Evolutionary conservation across 768 basidiomycete species (phyloP).

Genomic region (Suillus americanus): DNA sequence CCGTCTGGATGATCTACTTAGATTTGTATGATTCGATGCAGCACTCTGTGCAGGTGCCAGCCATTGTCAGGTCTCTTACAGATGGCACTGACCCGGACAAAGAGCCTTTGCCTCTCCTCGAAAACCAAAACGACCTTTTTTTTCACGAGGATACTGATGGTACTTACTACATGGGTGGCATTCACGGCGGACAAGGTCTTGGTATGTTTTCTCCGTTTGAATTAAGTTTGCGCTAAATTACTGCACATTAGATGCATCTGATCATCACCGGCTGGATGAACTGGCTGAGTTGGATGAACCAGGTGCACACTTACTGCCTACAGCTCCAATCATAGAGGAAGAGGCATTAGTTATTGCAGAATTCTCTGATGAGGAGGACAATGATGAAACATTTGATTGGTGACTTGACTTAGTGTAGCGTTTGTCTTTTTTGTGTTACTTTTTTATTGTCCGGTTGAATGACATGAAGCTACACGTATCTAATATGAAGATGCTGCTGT

Average conservation of each 20-base stretch:
- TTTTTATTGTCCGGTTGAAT: not conserved
- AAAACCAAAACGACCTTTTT: not conserved
- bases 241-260: not conserved
- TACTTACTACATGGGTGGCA: not conserved
- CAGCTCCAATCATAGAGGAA: not conserved
- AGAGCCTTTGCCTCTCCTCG: too few relatives aligned
- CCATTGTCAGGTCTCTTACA: too few relatives aligned
- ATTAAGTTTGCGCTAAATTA: not conserved
- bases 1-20: too few relatives aligned
- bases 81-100: too few relatives aligned
- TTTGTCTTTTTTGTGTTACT: not conserved
- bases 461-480: too few relatives aligned
- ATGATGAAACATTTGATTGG: not conserved
- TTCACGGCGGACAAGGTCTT: not conserved
- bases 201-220: not conserved
- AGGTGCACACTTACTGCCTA: not conserved
- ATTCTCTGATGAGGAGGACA: not conserved
- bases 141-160: not conserved
- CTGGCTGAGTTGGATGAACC: not conserved
- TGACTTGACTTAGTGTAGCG: not conserved
- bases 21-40: too few relatives aligned
- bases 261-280: not conserved
- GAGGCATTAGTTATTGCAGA: not conserved
- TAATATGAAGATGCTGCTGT: too few relatives aligned
- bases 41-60: too few relatives aligned